Base-by-base conservation (phyloP, 2,329 filamentous ascomycete genomes). In the Trichoderma atroviride region DNA sequence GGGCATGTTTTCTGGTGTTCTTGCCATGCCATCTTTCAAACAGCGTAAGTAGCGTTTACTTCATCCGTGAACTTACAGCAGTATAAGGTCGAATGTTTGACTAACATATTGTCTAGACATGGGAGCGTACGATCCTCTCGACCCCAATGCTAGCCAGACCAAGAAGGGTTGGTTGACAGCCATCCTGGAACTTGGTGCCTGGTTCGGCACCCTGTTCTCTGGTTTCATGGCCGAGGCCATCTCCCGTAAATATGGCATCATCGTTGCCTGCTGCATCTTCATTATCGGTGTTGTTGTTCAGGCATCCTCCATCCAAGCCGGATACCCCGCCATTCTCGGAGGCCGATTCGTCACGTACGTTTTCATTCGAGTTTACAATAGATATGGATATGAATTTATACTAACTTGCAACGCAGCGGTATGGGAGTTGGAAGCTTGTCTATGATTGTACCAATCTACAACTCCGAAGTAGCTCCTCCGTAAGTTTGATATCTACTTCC, bases 181-280 rank as follows among this genome's bases (percentile, higher is more conserved):
- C 2, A 92, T 93, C 72, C 86, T 94, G 31, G 91, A 93, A 76
- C 85, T 94, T 2, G 91, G 91, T 64, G 91, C 91, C 55, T 94
- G 91, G 91, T 76, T 92, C n/a, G 92, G 92, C 47, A 87, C 89
- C 0, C 79, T 94, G 3, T 83, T 91, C 52, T 91, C 88, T 2
- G 89, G 91, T 1, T 91, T 91, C 74, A 78, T 93, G n/a, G 91
- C 91, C 22, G 91, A 94, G 75, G 82, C 85, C 4, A 77, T 89
- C 61, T 91, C 89, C 1, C 85, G 92, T 58, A 93, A 93, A 77
- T 89, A 90, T 71, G 86, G 87, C 7, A 89, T 93, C 68, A 79
- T 93, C 19, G 83, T 92, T 40, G 89, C 89, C 13, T 87, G 87
- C 1, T 77, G 80, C 13, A 85, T 93, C 27, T 93, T 94, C 78